These are phyloP conservation scores for Sclerotinia glacialis DNA, from an alignment of 2,329 filamentous ascomycete species.

Conservation along the genomic window DNA sequence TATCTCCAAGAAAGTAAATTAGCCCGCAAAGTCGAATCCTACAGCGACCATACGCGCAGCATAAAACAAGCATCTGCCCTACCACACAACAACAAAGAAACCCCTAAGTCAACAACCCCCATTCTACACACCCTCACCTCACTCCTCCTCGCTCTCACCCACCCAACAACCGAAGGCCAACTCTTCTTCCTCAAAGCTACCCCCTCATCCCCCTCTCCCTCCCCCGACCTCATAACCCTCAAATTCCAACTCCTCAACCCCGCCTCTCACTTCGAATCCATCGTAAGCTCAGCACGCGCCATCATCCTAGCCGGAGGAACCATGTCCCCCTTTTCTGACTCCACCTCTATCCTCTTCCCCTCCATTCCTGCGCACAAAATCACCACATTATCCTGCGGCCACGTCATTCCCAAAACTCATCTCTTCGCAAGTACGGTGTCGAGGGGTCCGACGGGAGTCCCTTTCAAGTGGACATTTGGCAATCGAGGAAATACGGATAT, in stretches of 20 bases:
- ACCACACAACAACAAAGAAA: neutral
- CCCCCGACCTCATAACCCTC: slow-evolving; percentile 51
- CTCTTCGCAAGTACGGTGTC: slow-evolving; percentile 74
- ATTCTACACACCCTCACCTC: slow-evolving; percentile 55
- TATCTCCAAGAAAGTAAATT: slow-evolving; percentile 92
- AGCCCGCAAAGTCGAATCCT: slow-evolving; percentile 91
- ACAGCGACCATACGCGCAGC: slow-evolving; percentile 57
- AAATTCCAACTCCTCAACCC: slow-evolving; percentile 90
- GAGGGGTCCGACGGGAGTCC: slow-evolving; percentile 46
- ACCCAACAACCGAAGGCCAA: slow-evolving; percentile 70
- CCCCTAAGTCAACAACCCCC: slow-evolving; percentile 27
- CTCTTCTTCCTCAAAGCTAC: slow-evolving; percentile 58
- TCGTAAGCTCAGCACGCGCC: slow-evolving; percentile 79
- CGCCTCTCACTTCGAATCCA: slow-evolving; percentile 83
- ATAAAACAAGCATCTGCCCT: slow-evolving; percentile 30
- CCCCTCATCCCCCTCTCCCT: slow-evolving; percentile 1
- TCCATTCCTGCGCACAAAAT: slow-evolving; percentile 63
- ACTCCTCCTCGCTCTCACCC: slow-evolving; percentile 79
- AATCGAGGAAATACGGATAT: slow-evolving; percentile 61
- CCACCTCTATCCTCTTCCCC: slow-evolving; percentile 80
- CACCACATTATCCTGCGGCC: slow-evolving; percentile 83
- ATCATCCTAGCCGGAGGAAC: slow-evolving; percentile 92
- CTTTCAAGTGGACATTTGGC: slow-evolving; percentile 87
- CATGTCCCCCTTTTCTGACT: slow-evolving; percentile 96
- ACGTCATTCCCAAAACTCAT: slow-evolving; percentile 83